Conservation (phyloP, 129 eudicot genomes). For the Flaveria bidentis region DNA sequence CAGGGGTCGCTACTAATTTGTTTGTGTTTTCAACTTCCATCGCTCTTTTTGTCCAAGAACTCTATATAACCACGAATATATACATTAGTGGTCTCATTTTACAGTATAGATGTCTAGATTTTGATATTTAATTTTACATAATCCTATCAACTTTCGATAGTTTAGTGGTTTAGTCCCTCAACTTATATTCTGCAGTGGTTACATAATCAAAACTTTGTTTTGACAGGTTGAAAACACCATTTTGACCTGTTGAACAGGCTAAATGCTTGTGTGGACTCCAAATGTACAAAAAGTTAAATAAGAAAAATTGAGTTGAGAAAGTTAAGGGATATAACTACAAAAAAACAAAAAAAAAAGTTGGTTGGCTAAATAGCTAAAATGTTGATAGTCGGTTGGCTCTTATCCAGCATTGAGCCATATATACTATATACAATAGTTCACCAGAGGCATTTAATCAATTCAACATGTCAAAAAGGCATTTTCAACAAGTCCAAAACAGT, state of each 20-base stretch:
- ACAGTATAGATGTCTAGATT: constrained; percentile 2
- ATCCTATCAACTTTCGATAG: background rate
- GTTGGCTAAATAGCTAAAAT: background rate
- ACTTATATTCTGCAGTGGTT: background rate
- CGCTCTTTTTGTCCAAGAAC: constrained; percentile 74
- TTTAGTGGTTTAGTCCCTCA: background rate
- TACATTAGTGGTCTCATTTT: constrained; percentile 3
- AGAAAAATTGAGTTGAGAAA: background rate
- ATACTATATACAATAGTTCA: background rate
- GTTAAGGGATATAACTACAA: background rate
- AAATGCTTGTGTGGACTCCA: background rate
- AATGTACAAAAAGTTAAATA: background rate
- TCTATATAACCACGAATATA: constrained; percentile 42
- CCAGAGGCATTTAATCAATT: background rate
- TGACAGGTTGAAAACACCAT: background rate
- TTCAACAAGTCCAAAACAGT: background rate
- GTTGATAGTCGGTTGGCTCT: background rate
- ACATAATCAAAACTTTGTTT: background rate
- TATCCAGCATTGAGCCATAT: background rate
- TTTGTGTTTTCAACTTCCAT: constrained; percentile 64
- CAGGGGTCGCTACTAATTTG: constrained; percentile 48
- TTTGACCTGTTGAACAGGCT: constrained; percentile 2
- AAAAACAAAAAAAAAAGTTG: too few species aligned
- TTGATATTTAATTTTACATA: background rate
- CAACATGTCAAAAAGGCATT: background rate